A percentile compares a stretch with the other conserved stretches of the same genome.
phyloP scores from a whole-genome alignment of 768 basidiomycete genomes.

The Termitomyces titanicus region DNA sequence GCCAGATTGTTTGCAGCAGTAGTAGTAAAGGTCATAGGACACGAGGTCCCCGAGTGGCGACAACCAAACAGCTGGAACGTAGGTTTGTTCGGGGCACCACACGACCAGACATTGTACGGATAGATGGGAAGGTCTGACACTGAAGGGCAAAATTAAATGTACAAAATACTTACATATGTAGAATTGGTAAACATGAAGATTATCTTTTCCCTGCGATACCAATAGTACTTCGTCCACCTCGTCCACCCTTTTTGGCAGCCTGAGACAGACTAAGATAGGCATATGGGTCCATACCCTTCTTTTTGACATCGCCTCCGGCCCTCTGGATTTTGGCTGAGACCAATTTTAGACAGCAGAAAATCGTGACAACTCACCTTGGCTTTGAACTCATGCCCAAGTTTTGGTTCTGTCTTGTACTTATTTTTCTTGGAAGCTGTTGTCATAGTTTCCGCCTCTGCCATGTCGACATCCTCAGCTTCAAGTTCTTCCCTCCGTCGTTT shows the following conservation, averaged over 20 bases:
- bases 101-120: slow-evolving; percentile 71
- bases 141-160: slow-evolving; percentile 4
- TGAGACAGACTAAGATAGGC: slow-evolving; percentile 86
- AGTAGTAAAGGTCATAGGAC: slow-evolving; percentile 43
- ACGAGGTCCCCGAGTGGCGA: slow-evolving; percentile 45
- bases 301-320: slow-evolving; percentile 93
- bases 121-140: slow-evolving; percentile 23
- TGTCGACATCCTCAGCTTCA: slow-evolving; percentile 66
- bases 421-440: slow-evolving; percentile 44
- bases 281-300: slow-evolving; percentile 84
- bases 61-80: slow-evolving; percentile 66
- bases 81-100: slow-evolving; percentile 69
- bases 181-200: slow-evolving; percentile 15
- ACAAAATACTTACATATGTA: slow-evolving; percentile 9
- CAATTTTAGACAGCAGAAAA: slow-evolving; percentile 4
- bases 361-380: slow-evolving; percentile 68
- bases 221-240: slow-evolving; percentile 33
- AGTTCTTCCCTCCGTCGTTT: slow-evolving; percentile 76
- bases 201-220: slow-evolving; percentile 65
- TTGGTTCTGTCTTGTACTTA: slow-evolving; percentile 46
- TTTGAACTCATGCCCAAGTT: slow-evolving; percentile 86
- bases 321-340: slow-evolving; percentile 48
- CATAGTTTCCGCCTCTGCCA: slow-evolving; percentile 65
- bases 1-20: slow-evolving; percentile 59
- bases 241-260: slow-evolving; percentile 65